These are phyloP conservation scores for Papiliotrema nemorosa DNA, from an alignment of 1,284 basidiomycete species.

Conservation along the genomic window DNA sequence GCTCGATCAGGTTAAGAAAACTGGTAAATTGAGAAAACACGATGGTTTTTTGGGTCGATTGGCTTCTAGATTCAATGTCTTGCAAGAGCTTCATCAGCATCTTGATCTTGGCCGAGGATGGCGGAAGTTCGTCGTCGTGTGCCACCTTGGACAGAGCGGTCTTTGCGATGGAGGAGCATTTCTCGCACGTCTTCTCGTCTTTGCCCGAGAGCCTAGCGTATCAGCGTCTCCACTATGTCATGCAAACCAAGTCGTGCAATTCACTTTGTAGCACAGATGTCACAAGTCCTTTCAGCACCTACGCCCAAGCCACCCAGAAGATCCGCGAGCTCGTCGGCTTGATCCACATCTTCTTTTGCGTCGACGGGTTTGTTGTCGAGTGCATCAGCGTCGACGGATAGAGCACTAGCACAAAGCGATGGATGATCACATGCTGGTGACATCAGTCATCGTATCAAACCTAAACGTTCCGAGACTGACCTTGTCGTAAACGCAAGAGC, in stretches of 20 bases:
- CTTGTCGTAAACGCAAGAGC: slow-evolving; percentile 82
- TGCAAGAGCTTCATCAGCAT: slow-evolving; percentile 72
- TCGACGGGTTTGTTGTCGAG: slow-evolving; percentile 60
- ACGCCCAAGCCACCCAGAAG: slow-evolving; percentile 71
- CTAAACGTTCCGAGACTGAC: slow-evolving; percentile 49
- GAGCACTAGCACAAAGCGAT: slow-evolving; percentile 69
- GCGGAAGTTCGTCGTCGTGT: slow-evolving; percentile 50
- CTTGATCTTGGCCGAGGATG: slow-evolving; percentile 80
- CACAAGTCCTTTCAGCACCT: slow-evolving; percentile 60
- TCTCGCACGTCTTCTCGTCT: slow-evolving; percentile 13
- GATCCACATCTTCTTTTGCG: slow-evolving; percentile 57
- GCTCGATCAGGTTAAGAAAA: slow-evolving; percentile 83
- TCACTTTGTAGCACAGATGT: slow-evolving; percentile 68
- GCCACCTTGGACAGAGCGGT: slow-evolving; percentile 13
- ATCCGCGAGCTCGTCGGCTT: slow-evolving; percentile 71
- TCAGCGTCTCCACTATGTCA: slow-evolving; percentile 9
- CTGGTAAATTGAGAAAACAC: slow-evolving; percentile 70
- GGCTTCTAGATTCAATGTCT: slow-evolving; percentile 62
- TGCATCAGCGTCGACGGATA: slow-evolving; percentile 66
- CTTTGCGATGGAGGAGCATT: slow-evolving; percentile 15
- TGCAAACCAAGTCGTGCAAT: slow-evolving; percentile 32
- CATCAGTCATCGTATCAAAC: slow-evolving; percentile 4
- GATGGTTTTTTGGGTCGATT: slow-evolving; percentile 78
- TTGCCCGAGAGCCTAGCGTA: not conserved
- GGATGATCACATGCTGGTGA: slow-evolving; percentile 81